A percentile compares a stretch with the other conserved stretches of the same genome.
phyloP scores from a whole-genome alignment of 2,329 filamentous ascomycete genomes.

The Xylaria sp. region DNA sequence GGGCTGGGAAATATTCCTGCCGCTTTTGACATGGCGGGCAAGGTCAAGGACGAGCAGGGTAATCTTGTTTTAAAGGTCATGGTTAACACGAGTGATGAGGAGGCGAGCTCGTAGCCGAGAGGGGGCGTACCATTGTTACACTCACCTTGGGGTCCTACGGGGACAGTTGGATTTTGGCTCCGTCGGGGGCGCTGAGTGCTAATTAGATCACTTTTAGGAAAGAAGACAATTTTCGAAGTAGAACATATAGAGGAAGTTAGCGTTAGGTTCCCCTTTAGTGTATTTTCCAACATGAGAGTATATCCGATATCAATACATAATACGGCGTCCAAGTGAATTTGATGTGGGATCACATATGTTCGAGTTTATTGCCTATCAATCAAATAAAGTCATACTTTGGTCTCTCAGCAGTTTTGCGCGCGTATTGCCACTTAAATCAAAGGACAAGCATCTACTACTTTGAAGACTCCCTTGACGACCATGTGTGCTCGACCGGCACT shows the following conservation, averaged over 20 bases:
- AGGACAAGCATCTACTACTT: slow-evolving; percentile 64
- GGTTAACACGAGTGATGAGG: slow-evolving; percentile 55
- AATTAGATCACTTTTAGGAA: not conserved
- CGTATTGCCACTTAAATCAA: slow-evolving; percentile 71
- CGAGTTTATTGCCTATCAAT: not conserved
- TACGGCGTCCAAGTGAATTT: not conserved
- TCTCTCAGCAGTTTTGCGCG: slow-evolving; percentile 83
- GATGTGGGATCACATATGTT: not conserved
- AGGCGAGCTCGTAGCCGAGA: slow-evolving; percentile 17
- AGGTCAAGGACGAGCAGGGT: slow-evolving; percentile 74
- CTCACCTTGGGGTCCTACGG: too few species aligned
- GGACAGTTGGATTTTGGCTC: not conserved
- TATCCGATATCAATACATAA: not conserved
- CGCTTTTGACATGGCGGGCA: slow-evolving; percentile 78
- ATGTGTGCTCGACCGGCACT: slow-evolving; percentile 62
- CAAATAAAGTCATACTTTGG: too few species aligned
- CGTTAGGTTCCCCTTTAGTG: too few species aligned
- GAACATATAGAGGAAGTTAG: not conserved
- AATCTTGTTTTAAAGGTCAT: slow-evolving; percentile 81
- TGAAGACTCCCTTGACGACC: slow-evolving; percentile 53
- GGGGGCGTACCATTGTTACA: not conserved
- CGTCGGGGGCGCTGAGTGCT: not conserved
- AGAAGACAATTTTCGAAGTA: not conserved
- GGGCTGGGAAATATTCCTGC: slow-evolving; percentile 71
- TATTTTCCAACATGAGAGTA: too few species aligned